Evolutionary conservation across 1,284 basidiomycete species (phyloP), one percentile per base, ranked within the genome.

Genomic region (Fomitopsis betulina): DNA sequence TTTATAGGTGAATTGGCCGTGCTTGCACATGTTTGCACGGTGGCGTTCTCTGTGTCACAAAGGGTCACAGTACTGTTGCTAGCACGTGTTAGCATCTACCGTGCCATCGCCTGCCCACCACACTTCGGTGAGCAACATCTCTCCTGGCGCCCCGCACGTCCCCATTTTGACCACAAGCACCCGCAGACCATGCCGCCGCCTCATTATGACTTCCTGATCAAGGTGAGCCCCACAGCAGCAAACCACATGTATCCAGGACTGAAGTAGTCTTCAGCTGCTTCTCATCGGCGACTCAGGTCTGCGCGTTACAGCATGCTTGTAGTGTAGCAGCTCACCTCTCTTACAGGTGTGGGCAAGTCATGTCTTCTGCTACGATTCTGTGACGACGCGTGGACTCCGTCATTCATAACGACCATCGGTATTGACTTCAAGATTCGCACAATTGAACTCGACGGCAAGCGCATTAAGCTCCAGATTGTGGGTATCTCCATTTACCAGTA

Each of bases 331-430:
- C 56, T 58, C 7, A 60, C 35, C 2, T 21, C 50, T 58, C 47
- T 43, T 53, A 19, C 63, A 95, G 93, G 94, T 77, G 94, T 99
- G 67, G 97, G 97, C 66, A 99, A 99, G 80, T 99, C 96, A 54
- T 99, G 97, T 82, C 83, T 99, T 17, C 83, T 99, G 58, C 85
- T 99, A 60, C 92, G 97, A 64, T 99, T 99, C 86, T 99, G 96
- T 75, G 97, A 99, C 78, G 97, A 99, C 75, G 94, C 96, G 63
- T 99, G 96, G 96, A 99, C 97, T 37, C 96, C 96, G 32, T 96
- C 94, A 42, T 99, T 99, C 81, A 99, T 99, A 77, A 99, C 96
- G 53, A 99, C 96, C 54, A 99, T 99, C 73, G 97, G 95, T 57
- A 93, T 93, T 68, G 92, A 93, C 83, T 94, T 94, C 81, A 94